Conservation (phyloP, 257 asterid genomes). For the Forsythia viridissima region DNA sequence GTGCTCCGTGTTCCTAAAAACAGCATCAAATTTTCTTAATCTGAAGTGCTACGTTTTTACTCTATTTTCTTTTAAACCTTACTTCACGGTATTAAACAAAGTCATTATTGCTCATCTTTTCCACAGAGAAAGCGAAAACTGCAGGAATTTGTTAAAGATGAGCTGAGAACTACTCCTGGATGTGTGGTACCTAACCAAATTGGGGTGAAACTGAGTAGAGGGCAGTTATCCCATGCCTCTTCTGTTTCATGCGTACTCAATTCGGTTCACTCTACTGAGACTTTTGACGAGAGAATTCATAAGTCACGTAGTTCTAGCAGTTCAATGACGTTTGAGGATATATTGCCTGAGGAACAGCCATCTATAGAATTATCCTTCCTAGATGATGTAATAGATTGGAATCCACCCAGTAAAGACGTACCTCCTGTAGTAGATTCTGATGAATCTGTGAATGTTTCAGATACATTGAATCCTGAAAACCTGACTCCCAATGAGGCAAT, state of each 20-base stretch:
- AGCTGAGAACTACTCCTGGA: conserved; percentile 41
- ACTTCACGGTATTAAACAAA: neutral
- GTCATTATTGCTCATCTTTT: neutral
- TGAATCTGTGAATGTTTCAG: conserved; percentile 55
- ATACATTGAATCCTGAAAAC: conserved; percentile 41
- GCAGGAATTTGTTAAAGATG: conserved; percentile 51
- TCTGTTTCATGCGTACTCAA: conserved; percentile 49
- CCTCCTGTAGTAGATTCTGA: conserved; percentile 44
- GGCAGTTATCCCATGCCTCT: conserved; percentile 47
- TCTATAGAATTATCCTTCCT: conserved; percentile 29
- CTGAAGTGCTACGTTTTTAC: neutral
- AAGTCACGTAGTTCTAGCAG: conserved; percentile 47
- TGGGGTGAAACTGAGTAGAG: conserved; percentile 33
- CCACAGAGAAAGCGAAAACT: conserved; percentile 73
- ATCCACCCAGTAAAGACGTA: conserved; percentile 28
- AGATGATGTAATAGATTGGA: conserved; percentile 30
- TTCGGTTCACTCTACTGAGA: conserved; percentile 42
- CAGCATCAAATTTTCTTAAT: neutral
- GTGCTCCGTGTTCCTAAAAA: neutral
- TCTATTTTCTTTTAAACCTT: neutral
- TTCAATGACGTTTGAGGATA: conserved; percentile 43
- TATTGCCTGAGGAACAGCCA: conserved; percentile 35
- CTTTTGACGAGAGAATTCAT: conserved; percentile 30
- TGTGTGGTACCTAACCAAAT: conserved; percentile 33
- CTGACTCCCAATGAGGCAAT: conserved; percentile 23